Percentiles rank a stretch among this genome's conserved stretches.
phyloP scores from a whole-genome alignment of 108 stramenopile species.

The Cyclotella choctawhatcheeana region DNA sequence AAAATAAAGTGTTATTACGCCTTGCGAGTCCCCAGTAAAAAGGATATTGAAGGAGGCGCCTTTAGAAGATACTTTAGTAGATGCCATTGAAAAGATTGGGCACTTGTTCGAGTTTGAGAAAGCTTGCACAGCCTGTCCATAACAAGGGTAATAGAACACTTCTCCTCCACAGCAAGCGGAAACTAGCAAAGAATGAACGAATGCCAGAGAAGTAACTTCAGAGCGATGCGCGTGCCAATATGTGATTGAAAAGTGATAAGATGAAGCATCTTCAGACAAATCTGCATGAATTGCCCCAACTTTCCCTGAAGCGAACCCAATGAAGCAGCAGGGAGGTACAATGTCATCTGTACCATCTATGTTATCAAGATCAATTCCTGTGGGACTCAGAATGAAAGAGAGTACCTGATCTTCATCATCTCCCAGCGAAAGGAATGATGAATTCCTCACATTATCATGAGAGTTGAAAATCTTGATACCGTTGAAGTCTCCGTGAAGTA shows the following conservation, averaged over 20 bases:
- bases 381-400: neutral
- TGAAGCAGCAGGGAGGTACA: neutral
- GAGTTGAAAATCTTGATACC: neutral
- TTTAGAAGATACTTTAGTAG: slow-evolving; percentile 11
- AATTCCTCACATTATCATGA: neutral
- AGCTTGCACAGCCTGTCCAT: slow-evolving; percentile 14
- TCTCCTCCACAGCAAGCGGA: slow-evolving; percentile 17
- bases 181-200: slow-evolving; percentile 8
- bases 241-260: neutral
- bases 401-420: slow-evolving; percentile 5
- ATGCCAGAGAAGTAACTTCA: slow-evolving; percentile 6
- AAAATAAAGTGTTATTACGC: slow-evolving; percentile 26
- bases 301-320: slow-evolving; percentile 7
- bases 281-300: neutral
- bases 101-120: slow-evolving; percentile 10
- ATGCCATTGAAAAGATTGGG: slow-evolving; percentile 34
- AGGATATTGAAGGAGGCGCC: slow-evolving; percentile 9
- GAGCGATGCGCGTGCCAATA: neutral
- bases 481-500: neutral
- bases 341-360: neutral
- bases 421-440: neutral
- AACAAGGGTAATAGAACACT: slow-evolving; percentile 26
- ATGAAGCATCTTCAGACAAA: neutral
- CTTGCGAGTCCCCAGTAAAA: slow-evolving; percentile 26
- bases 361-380: neutral